phyloP scores from a whole-genome alignment of 2,329 filamentous ascomycete species.

The Sphaerulina populicola region DNA sequence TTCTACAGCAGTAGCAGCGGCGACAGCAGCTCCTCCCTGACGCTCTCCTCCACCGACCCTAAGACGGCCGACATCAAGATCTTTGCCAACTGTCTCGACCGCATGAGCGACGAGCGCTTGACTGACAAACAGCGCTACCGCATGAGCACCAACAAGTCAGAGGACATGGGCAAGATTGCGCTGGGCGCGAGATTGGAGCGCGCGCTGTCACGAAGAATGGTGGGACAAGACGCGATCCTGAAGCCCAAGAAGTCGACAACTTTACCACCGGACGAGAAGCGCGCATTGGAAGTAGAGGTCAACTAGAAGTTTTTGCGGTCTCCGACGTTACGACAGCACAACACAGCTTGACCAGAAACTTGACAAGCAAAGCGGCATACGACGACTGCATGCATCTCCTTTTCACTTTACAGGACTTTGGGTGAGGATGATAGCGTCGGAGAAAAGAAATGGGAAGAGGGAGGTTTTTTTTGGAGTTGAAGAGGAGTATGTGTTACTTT shows the following conservation, averaged over 20 bases:
- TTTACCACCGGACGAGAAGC: constrained; percentile 19
- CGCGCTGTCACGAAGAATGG: constrained; percentile 78
- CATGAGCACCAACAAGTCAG: constrained; percentile 69
- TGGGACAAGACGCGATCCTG: constrained; percentile 79
- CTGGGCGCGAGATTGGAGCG: constrained; percentile 85
- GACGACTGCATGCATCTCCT: not conserved
- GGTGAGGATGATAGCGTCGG: not conserved
- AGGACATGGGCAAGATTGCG: constrained; percentile 75
- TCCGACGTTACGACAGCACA: constrained; percentile 7
- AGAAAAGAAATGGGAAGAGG: not conserved
- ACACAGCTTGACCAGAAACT: not conserved
- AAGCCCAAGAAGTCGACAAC: constrained; percentile 18
- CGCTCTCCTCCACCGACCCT: constrained; percentile 37
- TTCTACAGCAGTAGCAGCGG: constrained; percentile 15
- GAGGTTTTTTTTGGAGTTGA: not conserved
- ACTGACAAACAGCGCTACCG: constrained; percentile 66
- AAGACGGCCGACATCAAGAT: constrained; percentile 59
- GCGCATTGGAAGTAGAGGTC: constrained; percentile 15
- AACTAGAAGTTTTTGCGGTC: constrained; percentile 9
- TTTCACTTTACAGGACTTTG: not conserved
- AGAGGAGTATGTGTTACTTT: not conserved
- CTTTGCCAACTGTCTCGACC: constrained; percentile 71
- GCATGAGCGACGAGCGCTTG: constrained; percentile 83
- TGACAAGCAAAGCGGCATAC: not conserved
- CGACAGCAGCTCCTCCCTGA: constrained; percentile 21